phyloP scores from a whole-genome alignment of 305 asterid species.

The Solanum hybrid region DNA sequence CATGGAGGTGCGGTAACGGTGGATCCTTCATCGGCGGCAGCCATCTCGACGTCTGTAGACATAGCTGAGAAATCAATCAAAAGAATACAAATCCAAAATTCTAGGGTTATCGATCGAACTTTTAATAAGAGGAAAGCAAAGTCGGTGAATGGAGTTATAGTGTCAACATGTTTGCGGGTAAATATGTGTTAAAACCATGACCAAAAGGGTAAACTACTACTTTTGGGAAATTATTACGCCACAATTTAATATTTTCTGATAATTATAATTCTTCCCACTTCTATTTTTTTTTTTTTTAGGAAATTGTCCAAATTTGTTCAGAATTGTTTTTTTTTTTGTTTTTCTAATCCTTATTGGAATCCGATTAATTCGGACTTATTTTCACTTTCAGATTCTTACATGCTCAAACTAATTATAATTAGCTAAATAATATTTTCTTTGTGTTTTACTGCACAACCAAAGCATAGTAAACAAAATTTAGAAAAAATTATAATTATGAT shows the following conservation, averaged over 20 bases:
- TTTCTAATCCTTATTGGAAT: no score
- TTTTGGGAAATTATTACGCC: not conserved
- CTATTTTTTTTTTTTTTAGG: not conserved
- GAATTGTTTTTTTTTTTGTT: not conserved
- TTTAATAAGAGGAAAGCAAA: not conserved
- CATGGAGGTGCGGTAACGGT: constrained; percentile 46
- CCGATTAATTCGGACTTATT: no score
- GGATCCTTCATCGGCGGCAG: constrained; percentile 64
- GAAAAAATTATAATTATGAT: not conserved
- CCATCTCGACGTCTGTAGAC: constrained; percentile 30
- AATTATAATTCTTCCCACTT: not conserved
- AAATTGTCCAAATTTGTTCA: not conserved
- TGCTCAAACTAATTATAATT: not conserved
- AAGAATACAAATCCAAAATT: not conserved
- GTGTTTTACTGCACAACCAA: not conserved
- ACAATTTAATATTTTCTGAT: not conserved
- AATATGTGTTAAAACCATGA: not conserved
- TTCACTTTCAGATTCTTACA: not conserved
- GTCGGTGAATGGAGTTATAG: not conserved
- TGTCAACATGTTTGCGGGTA: not conserved
- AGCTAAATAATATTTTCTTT: not conserved
- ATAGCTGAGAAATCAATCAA: constrained; percentile 16
- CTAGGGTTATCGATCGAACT: not conserved
- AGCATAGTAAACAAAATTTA: not conserved
- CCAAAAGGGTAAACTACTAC: not conserved